phyloP scores from a whole-genome alignment of 805 yeast genomes.

The Candida boleticola region DNA sequence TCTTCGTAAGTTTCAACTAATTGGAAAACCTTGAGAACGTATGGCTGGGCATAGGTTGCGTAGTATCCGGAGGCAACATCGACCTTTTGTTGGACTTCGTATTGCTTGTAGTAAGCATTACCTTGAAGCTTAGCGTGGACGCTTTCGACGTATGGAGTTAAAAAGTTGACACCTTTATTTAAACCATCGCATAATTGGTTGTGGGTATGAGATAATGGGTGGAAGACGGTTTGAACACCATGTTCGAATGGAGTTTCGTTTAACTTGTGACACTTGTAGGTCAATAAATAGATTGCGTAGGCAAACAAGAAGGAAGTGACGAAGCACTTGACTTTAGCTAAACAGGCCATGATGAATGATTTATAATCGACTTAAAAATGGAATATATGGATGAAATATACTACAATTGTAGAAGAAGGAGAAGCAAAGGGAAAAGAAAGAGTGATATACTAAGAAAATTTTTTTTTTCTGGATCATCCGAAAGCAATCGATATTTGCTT shows the following conservation, averaged over 20 bases:
- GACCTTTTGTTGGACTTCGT: slow-evolving; percentile 28
- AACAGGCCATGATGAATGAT: slow-evolving; percentile 12
- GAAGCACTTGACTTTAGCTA: slow-evolving; percentile 19
- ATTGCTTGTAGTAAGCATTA: slow-evolving; percentile 32
- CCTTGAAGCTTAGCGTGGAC: slow-evolving; percentile 32
- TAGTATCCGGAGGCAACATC: slow-evolving; percentile 19
- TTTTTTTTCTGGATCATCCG: background rate
- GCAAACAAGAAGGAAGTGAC: slow-evolving; percentile 21
- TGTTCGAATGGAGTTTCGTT: slow-evolving; percentile 28
- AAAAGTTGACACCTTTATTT: slow-evolving; percentile 23
- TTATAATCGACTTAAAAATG: too few species aligned
- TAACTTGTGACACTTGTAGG: slow-evolving; percentile 37
- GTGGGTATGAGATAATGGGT: slow-evolving; percentile 39
- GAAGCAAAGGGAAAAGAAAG: background rate
- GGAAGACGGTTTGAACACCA: slow-evolving; percentile 29
- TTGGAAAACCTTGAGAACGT: slow-evolving; percentile 30
- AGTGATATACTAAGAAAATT: background rate
- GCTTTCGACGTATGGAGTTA: slow-evolving; percentile 29
- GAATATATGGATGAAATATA: too few species aligned
- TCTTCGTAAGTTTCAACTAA: slow-evolving; percentile 33
- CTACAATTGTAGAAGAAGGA: background rate
- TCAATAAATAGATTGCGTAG: slow-evolving; percentile 36
- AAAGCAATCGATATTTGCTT: background rate
- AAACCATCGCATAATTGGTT: slow-evolving; percentile 33
- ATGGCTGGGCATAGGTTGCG: slow-evolving; percentile 27